These are phyloP conservation scores for Cornus florida DNA, from an alignment of 148 eudicot genomes.

Conservation along the genomic window DNA sequence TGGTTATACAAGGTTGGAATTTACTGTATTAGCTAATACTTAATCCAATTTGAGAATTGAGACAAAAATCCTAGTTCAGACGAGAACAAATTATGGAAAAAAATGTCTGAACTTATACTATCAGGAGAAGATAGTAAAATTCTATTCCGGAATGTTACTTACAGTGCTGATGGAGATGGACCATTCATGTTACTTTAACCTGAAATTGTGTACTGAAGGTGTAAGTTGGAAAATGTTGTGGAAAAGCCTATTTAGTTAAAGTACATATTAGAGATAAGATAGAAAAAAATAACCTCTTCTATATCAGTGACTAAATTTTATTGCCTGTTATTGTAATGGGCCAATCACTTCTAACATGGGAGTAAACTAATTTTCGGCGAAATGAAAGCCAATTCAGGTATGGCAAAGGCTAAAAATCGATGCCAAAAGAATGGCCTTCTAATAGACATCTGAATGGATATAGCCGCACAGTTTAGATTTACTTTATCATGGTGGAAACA, in stretches of 20 bases:
- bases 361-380: background rate
- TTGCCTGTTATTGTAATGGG: background rate
- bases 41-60: background rate
- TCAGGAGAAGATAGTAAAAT: background rate
- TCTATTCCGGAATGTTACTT: no score
- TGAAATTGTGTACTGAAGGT: no score
- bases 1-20: background rate
- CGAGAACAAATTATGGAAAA: background rate
- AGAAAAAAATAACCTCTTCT: background rate
- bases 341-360: background rate
- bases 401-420: background rate
- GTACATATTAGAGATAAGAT: background rate
- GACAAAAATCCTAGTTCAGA: background rate
- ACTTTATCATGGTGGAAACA: background rate
- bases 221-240: background rate
- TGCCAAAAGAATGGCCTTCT: background rate
- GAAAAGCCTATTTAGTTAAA: background rate
- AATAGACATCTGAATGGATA: no score
- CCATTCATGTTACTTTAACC: background rate
- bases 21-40: background rate
- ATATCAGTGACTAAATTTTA: background rate
- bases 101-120: background rate
- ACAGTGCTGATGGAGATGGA: background rate
- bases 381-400: background rate
- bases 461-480: background rate